phyloP scores from a whole-genome alignment of 306 rosid species.

The Citrullus amarus region DNA sequence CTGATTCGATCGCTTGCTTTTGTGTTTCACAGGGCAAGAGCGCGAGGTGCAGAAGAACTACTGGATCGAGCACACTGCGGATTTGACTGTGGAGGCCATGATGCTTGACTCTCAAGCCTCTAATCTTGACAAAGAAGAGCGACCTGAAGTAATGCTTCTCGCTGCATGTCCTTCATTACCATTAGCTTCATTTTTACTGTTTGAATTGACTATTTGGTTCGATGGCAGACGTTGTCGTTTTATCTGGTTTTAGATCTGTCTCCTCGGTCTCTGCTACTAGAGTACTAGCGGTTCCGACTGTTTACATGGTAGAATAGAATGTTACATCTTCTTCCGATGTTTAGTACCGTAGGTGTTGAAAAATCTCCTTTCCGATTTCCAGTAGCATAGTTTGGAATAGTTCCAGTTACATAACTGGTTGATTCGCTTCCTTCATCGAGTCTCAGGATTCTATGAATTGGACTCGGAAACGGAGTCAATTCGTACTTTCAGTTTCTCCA shows the following conservation, averaged over 20 bases:
- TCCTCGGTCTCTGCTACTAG: not conserved
- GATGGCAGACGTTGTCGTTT: not conserved
- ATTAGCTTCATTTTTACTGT: not conserved
- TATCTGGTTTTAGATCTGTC: not conserved
- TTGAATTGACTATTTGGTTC: not conserved
- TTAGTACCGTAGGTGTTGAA: not conserved
- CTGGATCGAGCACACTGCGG: conserved; percentile 64
- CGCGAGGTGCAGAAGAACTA: conserved; percentile 62
- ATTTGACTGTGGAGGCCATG: conserved; percentile 80
- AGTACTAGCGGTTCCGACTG: not conserved
- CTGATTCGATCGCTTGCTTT: conserved; percentile 4
- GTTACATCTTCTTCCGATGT: not conserved
- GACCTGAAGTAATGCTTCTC: conserved; percentile 57
- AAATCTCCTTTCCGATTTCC: not conserved
- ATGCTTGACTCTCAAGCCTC: conserved; percentile 95
- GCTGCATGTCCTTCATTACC: not conserved
- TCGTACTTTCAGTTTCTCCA: not conserved
- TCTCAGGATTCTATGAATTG: not conserved
- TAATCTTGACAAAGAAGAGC: conserved; percentile 84
- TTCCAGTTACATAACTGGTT: not conserved
- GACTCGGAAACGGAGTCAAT: not conserved
- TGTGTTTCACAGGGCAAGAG: conserved; percentile 26
- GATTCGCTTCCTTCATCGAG: not conserved
- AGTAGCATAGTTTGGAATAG: not conserved
- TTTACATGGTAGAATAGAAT: not conserved